Percentiles rank a stretch among this genome's conserved stretches.
Evolutionary conservation across 2,329 filamentous ascomycete genomes (phyloP).

Genomic region (Onygena corvina): DNA sequence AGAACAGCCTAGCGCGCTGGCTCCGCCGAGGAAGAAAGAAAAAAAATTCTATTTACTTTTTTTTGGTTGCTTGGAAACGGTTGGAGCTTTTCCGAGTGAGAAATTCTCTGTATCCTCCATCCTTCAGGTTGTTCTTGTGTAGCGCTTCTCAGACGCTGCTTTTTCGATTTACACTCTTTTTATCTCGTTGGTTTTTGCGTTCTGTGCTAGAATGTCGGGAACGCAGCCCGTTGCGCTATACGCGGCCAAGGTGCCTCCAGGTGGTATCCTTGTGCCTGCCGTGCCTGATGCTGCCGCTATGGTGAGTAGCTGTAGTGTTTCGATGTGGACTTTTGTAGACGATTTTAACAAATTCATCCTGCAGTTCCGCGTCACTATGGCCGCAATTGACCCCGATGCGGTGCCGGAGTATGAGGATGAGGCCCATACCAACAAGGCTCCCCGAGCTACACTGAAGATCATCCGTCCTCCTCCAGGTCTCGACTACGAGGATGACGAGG

Average conservation of each 20-base stretch:
- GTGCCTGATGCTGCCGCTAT: conserved; percentile 68
- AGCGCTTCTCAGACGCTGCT: neutral
- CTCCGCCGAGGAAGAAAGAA: neutral
- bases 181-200: neutral
- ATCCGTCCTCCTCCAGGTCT: conserved; percentile 57
- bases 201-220: conserved; percentile 31
- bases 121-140: neutral
- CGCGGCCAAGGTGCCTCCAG: conserved; percentile 79
- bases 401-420: conserved; percentile 54
- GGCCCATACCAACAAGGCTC: conserved; percentile 48
- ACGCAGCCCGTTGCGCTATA: conserved; percentile 65
- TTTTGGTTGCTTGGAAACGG: conserved; percentile 1
- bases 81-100: neutral
- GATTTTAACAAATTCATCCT: conserved; percentile 7
- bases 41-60: neutral
- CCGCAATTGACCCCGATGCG: conserved; percentile 83
- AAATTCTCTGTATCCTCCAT: conserved; percentile 6
- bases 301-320: conserved; percentile 44
- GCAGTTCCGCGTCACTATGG: conserved; percentile 97
- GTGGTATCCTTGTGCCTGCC: conserved; percentile 70
- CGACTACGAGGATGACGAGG: conserved; percentile 45
- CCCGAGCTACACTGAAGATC: conserved; percentile 81
- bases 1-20: neutral
- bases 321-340: conserved; percentile 20
- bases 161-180: neutral